Evolutionary conservation across 345 rosid genomes (phyloP).

Genomic region (Murraya koenigii): DNA sequence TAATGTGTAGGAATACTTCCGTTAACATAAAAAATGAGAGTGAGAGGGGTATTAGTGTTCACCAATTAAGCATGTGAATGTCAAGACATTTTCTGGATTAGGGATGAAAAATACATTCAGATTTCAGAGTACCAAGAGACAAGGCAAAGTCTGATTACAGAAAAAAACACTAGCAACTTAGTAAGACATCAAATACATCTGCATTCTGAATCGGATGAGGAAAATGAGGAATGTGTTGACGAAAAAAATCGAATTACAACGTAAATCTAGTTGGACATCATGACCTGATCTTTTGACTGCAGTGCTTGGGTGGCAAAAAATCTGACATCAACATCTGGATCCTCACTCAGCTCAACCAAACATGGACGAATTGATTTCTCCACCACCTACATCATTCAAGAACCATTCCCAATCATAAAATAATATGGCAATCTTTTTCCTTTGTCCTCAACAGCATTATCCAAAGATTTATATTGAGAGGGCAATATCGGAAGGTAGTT

Average conservation of each 20-base stretch:
- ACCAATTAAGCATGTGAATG: not conserved
- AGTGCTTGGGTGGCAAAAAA: conserved; percentile 65
- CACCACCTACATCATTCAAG: conserved; percentile 49
- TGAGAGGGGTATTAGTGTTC: too few species aligned
- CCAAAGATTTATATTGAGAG: not conserved
- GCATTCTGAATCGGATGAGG: not conserved
- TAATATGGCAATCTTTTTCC: not conserved
- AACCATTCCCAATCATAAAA: not conserved
- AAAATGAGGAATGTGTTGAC: not conserved
- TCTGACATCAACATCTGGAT: conserved; percentile 79
- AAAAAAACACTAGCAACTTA: conserved; percentile 1
- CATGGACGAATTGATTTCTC: conserved; percentile 66
- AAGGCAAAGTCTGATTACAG: not conserved
- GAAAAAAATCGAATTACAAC: not conserved
- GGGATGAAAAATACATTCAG: not conserved
- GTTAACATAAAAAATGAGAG: too few species aligned
- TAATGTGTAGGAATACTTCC: too few species aligned
- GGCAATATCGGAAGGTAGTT: not conserved
- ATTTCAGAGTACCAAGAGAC: not conserved
- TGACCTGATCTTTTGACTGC: conserved; percentile 51
- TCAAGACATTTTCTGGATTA: not conserved
- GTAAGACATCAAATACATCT: conserved; percentile 10
- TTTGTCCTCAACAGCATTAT: not conserved
- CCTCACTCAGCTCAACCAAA: conserved; percentile 67
- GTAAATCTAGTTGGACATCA: conserved; percentile 51